These are phyloP conservation scores for Pichia sp. DNA, from an alignment of 1,139 yeast genomes.

Conservation along the genomic window DNA sequence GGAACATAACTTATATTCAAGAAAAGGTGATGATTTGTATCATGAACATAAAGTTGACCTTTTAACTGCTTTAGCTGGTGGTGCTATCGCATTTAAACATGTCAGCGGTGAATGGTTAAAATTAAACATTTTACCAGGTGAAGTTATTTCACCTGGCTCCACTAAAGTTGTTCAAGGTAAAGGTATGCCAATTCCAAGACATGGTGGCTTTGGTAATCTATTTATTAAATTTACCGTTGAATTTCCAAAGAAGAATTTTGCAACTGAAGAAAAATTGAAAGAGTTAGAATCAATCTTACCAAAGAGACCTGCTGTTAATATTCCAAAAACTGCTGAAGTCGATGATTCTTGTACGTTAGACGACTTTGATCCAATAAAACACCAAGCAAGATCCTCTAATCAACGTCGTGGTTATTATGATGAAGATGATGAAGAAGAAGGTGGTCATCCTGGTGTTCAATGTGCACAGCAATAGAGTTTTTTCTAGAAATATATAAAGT, in stretches of 20 bases:
- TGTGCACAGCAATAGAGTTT: conserved; percentile 67
- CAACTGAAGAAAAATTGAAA: conserved; percentile 61
- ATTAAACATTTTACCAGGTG: conserved; percentile 82
- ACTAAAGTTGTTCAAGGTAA: conserved; percentile 81
- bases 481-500: background rate
- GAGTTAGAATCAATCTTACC: conserved; percentile 62
- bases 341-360: conserved; percentile 74
- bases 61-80: conserved; percentile 94
- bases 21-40: conserved; percentile 86
- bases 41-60: conserved; percentile 86
- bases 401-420: conserved; percentile 44
- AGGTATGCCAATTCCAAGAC: conserved; percentile 90
- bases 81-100: conserved; percentile 80
- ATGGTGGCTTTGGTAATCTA: conserved; percentile 70
- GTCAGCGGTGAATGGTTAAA: conserved; percentile 84
- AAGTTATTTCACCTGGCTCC: conserved; percentile 79
- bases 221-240: conserved; percentile 63
- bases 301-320: conserved; percentile 45
- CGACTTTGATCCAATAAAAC: conserved; percentile 57
- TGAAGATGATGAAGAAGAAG: conserved; percentile 57
- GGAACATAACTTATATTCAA: conserved; percentile 71
- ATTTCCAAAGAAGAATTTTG: conserved; percentile 62
- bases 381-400: conserved; percentile 35
- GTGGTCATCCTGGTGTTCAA: conserved; percentile 65
- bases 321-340: conserved; percentile 60